Evolutionary conservation across 768 basidiomycete species (phyloP), one percentile per base, ranked within the genome.

Genomic region (Gymnopilus dilepis): DNA sequence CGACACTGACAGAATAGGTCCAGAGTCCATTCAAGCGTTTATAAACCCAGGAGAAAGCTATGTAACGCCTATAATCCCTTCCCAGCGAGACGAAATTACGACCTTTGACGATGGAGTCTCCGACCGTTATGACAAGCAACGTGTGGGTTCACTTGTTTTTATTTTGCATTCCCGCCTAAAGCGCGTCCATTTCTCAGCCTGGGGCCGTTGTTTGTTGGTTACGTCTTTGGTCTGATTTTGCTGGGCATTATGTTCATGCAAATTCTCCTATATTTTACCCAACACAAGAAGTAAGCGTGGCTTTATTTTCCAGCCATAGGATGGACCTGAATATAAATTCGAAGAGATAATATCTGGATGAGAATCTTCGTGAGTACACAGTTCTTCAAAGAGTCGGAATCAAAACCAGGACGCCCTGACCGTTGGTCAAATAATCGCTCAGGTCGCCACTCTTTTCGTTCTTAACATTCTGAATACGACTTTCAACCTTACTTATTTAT

Each of bases 281-380:
- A 56, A 22, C 62, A 67, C 58, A 58, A 65, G 54, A 61, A 52
- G 66, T 61, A 31, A 43, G 83, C 75, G 37, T n/a, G 28, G 30
- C 55, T 70, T 21, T 17, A 15, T 26, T 19, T 6, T 75, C 47
- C 58, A 71, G 8, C 13, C 38, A 4, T 22, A n/a, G 12, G n/a
- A n/a, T 26, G 28, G 17, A 17, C 28, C 43, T 42, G 19, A 4
- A 19, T 58, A 22, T 24, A 26, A 41, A 17, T n/a, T 11, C 34
- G 4, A 55, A 63, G 62, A 37, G 62, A 63, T 50, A 53, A 40
- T 30, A 30, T 38, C 21, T 58, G 62, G 62, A 26, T 63, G 22
- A 63, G 55, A 45, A 6, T 37, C 4, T 59, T 59, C 22, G 62
- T 63, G 33, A 50, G 57, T 56, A 6, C 28, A 26, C 11, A 15